Conservation (phyloP, 108 stramenopile species). For the Thalassiosira profunda region DNA sequence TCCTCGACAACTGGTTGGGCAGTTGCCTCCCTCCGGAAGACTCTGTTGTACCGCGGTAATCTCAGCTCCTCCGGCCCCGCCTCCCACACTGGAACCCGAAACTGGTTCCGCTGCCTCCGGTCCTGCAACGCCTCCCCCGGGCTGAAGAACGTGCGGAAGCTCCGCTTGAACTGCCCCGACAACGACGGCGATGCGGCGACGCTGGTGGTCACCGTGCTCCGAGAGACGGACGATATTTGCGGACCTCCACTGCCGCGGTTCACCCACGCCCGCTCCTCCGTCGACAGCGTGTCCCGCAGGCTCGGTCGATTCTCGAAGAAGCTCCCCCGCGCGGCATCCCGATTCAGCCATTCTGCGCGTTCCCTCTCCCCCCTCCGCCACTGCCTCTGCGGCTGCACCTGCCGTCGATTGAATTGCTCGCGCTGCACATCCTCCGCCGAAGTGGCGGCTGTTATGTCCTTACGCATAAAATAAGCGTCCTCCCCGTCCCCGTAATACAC, state of each 20-base stretch:
- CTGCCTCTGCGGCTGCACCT: neutral
- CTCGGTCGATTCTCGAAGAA: conserved; percentile 29
- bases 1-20: no score
- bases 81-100: conserved; percentile 47
- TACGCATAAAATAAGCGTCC: conserved; percentile 92
- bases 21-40: no score
- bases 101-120: neutral
- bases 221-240: no score
- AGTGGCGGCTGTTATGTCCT: conserved; percentile 33
- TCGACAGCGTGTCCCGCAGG: conserved; percentile 23
- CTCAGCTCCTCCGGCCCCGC: conserved; percentile 54
- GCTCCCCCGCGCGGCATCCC: conserved; percentile 17
- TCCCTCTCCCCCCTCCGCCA: neutral
- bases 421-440: conserved; percentile 1
- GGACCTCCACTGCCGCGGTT: neutral
- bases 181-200: neutral
- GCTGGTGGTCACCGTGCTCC: neutral
- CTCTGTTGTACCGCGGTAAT: conserved; percentile 48
- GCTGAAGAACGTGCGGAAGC: conserved; percentile 28
- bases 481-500: conserved; percentile 93
- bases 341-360: conserved; percentile 24
- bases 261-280: conserved; percentile 25
- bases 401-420: neutral
- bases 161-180: conserved; percentile 26
- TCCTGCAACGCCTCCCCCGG: conserved; percentile 7